Evolutionary conservation across 257 asterid genomes (phyloP).

Genomic region (Lavandula angustifolia): DNA sequence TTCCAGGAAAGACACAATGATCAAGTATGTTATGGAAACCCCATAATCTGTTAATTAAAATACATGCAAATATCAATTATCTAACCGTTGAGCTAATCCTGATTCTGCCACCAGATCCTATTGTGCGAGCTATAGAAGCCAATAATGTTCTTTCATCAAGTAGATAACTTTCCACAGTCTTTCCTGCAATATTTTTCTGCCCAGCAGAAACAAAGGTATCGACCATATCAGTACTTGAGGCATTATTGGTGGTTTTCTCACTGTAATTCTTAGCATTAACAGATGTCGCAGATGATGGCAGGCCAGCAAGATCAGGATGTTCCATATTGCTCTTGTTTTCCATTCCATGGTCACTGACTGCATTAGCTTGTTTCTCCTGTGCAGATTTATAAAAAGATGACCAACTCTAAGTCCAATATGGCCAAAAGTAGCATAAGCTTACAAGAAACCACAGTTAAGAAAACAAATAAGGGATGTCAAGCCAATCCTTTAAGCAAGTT

Average conservation of each 20-base stretch:
- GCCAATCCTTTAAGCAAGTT: neutral
- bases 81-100: slow-evolving; percentile 86
- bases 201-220: slow-evolving; percentile 42
- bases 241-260: slow-evolving; percentile 36
- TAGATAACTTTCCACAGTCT: slow-evolving; percentile 49
- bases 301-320: slow-evolving; percentile 41
- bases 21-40: slow-evolving; percentile 13
- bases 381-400: slow-evolving; percentile 15
- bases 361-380: slow-evolving; percentile 52
- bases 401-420: slow-evolving; percentile 5
- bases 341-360: slow-evolving; percentile 40
- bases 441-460: neutral
- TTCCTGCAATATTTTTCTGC: slow-evolving; percentile 44
- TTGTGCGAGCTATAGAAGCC: slow-evolving; percentile 85
- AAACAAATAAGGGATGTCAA: neutral
- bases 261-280: slow-evolving; percentile 34
- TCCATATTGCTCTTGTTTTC: slow-evolving; percentile 46
- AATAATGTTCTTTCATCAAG: slow-evolving; percentile 80
- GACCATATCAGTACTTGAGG: slow-evolving; percentile 35
- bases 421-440: slow-evolving; percentile 21
- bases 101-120: slow-evolving; percentile 79
- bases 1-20: slow-evolving; percentile 16
- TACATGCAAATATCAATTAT: slow-evolving; percentile 5
- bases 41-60: neutral
- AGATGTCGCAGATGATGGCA: slow-evolving; percentile 46